These are phyloP conservation scores for Calophaca sinica DNA, from an alignment of 306 rosid species.

Conservation along the genomic window DNA sequence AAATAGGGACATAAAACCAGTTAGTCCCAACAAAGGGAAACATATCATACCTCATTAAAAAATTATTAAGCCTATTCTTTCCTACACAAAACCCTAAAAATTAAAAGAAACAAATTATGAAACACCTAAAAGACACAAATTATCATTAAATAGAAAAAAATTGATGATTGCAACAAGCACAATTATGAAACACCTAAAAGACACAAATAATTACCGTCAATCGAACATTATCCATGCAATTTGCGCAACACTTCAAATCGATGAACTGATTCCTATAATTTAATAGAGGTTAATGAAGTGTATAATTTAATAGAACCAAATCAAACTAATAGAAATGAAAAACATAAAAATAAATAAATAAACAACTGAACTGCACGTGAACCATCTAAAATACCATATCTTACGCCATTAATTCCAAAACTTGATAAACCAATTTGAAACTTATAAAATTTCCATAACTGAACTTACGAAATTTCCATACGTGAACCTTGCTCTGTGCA, in stretches of 20 bases:
- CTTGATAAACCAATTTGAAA: not conserved
- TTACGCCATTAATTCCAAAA: not conserved
- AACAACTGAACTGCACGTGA: not conserved
- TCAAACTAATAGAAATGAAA: not conserved
- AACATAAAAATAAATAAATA: not conserved
- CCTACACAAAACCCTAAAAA: too few relatives aligned
- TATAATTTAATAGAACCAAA: not conserved
- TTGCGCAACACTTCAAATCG: not conserved
- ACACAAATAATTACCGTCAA: not conserved
- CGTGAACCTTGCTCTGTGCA: too few relatives aligned
- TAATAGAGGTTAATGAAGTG: not conserved
- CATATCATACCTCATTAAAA: too few relatives aligned
- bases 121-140: too few relatives aligned
- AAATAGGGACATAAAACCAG: too few relatives aligned
- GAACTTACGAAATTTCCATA: too few relatives aligned
- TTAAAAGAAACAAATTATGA: too few relatives aligned
- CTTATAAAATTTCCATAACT: not conserved
- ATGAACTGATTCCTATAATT: not conserved
- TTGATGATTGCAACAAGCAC: too few relatives aligned
- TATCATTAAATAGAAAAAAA: too few relatives aligned
- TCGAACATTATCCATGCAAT: not conserved
- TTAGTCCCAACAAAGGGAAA: too few relatives aligned
- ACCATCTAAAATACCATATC: not conserved
- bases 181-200: too few relatives aligned
- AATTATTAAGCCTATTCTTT: too few relatives aligned